Evolutionary conservation across 768 basidiomycete species (phyloP).

Genomic region (Omphalotus guepiniiformis): DNA sequence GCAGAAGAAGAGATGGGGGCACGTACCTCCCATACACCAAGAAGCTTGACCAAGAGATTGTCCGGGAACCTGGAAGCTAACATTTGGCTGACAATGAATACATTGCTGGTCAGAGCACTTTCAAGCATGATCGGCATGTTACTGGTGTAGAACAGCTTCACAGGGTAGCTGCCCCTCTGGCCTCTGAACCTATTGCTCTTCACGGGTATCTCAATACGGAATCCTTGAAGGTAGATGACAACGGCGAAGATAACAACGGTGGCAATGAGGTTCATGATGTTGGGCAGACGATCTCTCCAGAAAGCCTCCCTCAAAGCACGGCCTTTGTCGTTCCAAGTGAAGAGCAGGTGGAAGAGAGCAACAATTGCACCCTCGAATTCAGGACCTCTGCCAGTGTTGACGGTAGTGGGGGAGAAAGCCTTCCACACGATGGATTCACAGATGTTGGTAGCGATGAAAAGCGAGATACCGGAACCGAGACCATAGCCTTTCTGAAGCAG

Average conservation of each 20-base stretch:
- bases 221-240: slow-evolving; percentile 98
- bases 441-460: slow-evolving; percentile 99
- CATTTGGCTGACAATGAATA: slow-evolving; percentile 98
- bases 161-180: slow-evolving; percentile 92
- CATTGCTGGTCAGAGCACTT: slow-evolving; percentile 86
- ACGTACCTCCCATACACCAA: slow-evolving; percentile 97
- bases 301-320: slow-evolving; percentile 97
- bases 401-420: slow-evolving; percentile 95
- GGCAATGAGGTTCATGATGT: slow-evolving; percentile 95
- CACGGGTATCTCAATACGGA: slow-evolving; percentile 97
- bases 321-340: slow-evolving; percentile 98
- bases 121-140: slow-evolving; percentile 99
- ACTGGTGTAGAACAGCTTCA: slow-evolving; percentile 98
- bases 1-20: neutral
- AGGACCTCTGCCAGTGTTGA: slow-evolving; percentile 97
- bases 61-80: slow-evolving; percentile 85
- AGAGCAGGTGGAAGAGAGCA: slow-evolving; percentile 93
- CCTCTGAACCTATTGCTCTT: slow-evolving; percentile 96
- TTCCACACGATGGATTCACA: slow-evolving; percentile 99
- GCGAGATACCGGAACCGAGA: slow-evolving; percentile 95
- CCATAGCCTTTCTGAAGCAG: slow-evolving; percentile 99
- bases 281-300: slow-evolving; percentile 95
- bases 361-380: slow-evolving; percentile 98
- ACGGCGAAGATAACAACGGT: slow-evolving; percentile 89
- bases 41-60: slow-evolving; percentile 83